Evolutionary conservation across 73 alveolate species (phyloP).

Genomic region (Paramecium bursaria): DNA sequence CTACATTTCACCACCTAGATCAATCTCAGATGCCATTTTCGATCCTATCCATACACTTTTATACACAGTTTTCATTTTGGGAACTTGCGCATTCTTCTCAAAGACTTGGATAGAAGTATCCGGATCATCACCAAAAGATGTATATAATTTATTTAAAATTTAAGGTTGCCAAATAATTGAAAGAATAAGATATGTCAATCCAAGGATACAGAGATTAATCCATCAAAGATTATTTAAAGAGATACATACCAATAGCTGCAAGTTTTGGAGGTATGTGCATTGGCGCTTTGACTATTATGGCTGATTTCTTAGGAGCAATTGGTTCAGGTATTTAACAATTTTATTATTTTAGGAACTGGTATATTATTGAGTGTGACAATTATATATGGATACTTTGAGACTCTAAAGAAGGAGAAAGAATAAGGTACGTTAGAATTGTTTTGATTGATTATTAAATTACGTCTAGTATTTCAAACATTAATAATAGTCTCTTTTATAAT

Average conservation of each 20-base stretch:
- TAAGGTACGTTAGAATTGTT: constrained; percentile 68
- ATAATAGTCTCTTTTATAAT: too few species aligned
- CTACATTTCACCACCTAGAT: constrained; percentile 98
- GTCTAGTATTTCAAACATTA: too few species aligned
- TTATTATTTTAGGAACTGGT: constrained; percentile 92
- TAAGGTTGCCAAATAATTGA: constrained; percentile 95
- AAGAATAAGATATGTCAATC: constrained; percentile 97
- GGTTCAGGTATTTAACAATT: constrained; percentile 80
- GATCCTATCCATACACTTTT: constrained; percentile 98
- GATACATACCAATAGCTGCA: constrained; percentile 99
- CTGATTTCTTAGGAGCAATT: constrained; percentile 99
- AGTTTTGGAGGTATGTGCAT: constrained; percentile 99
- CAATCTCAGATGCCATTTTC: constrained; percentile 73
- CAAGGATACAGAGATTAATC: constrained; percentile 94
- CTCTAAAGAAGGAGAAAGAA: constrained; percentile 89
- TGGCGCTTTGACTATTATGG: constrained; percentile 98
- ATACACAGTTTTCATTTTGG: constrained; percentile 95
- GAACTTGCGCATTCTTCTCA: constrained; percentile 99
- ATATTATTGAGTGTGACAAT: constrained; percentile 98
- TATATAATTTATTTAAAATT: not conserved
- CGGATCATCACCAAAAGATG: constrained; percentile 98
- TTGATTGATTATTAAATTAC: constrained; percentile 50
- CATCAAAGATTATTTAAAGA: constrained; percentile 88
- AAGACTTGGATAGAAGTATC: constrained; percentile 99
- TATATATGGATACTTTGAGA: constrained; percentile 99